These are phyloP conservation scores for Candida labiduridarum DNA, from an alignment of 1,139 yeast genomes.

Conservation along the genomic window DNA sequence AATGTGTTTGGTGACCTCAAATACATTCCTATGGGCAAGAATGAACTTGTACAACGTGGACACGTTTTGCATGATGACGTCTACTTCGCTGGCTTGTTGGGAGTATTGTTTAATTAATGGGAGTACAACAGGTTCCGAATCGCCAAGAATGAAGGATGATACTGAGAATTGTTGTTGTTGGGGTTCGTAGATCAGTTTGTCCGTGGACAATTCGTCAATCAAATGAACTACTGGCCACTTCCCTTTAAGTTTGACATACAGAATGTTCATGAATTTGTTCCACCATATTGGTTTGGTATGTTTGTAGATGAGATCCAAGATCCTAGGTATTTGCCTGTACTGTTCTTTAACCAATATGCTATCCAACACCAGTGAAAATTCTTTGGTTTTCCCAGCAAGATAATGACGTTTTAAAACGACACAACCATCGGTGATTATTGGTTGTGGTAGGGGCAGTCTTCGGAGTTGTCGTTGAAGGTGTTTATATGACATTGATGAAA, in stretches of 20 bases:
- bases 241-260: constrained; percentile 24
- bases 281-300: constrained; percentile 23
- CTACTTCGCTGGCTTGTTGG: not conserved
- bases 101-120: constrained; percentile 8
- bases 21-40: constrained; percentile 16
- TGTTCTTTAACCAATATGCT: constrained; percentile 32
- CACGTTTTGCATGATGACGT: constrained; percentile 16
- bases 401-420: constrained; percentile 5
- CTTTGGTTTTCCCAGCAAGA: not conserved
- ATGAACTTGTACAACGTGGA: constrained; percentile 26
- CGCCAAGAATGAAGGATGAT: not conserved
- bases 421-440: constrained; percentile 9
- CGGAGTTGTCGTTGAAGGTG: constrained; percentile 11
- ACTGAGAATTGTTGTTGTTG: not conserved
- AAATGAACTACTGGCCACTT: constrained; percentile 29
- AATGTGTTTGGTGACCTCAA: constrained; percentile 29
- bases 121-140: not conserved
- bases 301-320: constrained; percentile 36
- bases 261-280: constrained; percentile 22
- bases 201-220: not conserved
- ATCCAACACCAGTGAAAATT: constrained; percentile 19
- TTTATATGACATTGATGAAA: constrained; percentile 11
- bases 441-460: constrained; percentile 14
- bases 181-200: not conserved
- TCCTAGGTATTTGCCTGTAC: constrained; percentile 23